A percentile compares a stretch with the other conserved stretches of the same genome.
Conservation (phyloP, 2,329 filamentous ascomycete genomes). For the Paramyrothecium sp. region DNA sequence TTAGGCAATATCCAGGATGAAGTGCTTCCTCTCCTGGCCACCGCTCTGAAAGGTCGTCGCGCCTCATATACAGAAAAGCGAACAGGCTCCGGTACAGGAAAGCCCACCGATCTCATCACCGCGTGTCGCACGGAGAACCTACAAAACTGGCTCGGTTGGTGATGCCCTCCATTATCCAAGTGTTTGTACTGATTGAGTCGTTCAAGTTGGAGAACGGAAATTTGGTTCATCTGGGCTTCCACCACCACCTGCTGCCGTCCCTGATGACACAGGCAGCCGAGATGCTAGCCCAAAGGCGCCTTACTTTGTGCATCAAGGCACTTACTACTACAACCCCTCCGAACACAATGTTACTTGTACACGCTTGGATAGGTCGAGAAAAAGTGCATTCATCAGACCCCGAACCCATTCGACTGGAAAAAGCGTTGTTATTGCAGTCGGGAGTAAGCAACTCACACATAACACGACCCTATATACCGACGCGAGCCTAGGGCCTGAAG, state of each 20-base stretch:
- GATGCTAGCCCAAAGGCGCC: constrained; percentile 10
- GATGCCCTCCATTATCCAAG: background rate
- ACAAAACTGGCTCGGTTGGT: constrained; percentile 37
- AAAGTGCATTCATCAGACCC: background rate
- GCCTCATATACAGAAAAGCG: constrained; percentile 18
- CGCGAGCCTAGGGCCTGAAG: too few relatives aligned
- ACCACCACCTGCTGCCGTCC: constrained; percentile 16
- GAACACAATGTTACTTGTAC: background rate
- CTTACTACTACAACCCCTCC: constrained; percentile 19
- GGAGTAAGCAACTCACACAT: background rate
- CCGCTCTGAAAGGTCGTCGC: constrained; percentile 30
- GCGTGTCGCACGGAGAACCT: constrained; percentile 22
- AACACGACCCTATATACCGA: too few relatives aligned
- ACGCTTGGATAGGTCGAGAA: background rate
- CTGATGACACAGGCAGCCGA: constrained; percentile 17
- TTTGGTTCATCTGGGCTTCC: constrained; percentile 26
- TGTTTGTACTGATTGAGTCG: constrained; percentile 9
- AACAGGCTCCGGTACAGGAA: constrained; percentile 5
- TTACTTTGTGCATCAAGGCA: constrained; percentile 13
- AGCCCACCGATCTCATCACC: constrained; percentile 21
- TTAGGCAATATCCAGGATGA: constrained; percentile 28
- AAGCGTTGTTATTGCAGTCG: background rate
- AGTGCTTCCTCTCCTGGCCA: constrained; percentile 24
- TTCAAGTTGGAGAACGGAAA: constrained; percentile 24
- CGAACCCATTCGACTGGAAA: background rate